Evolutionary conservation across 176 grass and related monocot species (phyloP), one percentile per base, ranked within the genome.

Genomic region (Carex parvula): DNA sequence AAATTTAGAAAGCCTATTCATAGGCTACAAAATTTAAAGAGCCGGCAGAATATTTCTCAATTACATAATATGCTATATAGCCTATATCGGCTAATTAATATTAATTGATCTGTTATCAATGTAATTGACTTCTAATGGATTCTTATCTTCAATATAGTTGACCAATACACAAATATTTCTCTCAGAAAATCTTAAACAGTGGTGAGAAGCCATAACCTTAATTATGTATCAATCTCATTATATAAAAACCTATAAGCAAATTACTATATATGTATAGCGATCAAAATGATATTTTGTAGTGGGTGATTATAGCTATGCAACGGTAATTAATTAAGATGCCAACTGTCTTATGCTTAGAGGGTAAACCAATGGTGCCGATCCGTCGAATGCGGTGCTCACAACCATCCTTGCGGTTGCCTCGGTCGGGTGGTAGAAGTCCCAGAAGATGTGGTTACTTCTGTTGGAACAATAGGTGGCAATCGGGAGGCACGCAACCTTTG

Each of bases 351-450:
- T 71, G 74, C 82, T 97, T 0, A 92, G 50, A 12, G 94, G 94
- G 60, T 85, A 94, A 56, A 89, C 86, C 3, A 87, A 88, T 0
- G 91, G 91, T 78, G 86, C 79, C 1, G 90, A 75, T 3, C 88
- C 94, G 17, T 92, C 88, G 29, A 97, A 90, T 0, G 86, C 90
- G 4, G 79, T 80, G 82, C 0, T 32, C 11, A 54, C 61, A 56
- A 97, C 86, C 85, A 64, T 88, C 79, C 77, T 35, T 1, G 88
- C 91, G 4, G 91, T 90, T 83, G 86, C n/a, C 81, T 97, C 91
- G 0, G 94, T 97, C 1, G 91, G 94, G 46, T 97, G 94, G 86
- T 90, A 94, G 20, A 89, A 90, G 74, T 97, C 94, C 94, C 94
- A 97, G 87, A 97, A 97, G 2, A 94, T 55, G 50, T 97, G 83